Conservation (phyloP, 1,284 basidiomycete genomes). For the Laetiporus sulphureus region DNA sequence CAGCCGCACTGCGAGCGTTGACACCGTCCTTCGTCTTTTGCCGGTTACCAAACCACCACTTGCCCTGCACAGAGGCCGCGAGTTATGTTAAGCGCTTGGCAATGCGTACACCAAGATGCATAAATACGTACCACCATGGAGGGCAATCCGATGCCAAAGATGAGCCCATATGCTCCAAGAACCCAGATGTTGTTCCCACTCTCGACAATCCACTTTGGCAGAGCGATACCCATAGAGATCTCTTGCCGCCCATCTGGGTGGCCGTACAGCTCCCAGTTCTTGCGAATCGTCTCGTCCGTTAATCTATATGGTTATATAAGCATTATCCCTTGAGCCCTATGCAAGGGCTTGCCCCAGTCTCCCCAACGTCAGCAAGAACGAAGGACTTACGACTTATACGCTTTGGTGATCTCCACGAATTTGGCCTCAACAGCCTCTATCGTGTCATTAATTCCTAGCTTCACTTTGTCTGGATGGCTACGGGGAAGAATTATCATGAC, state of each 20-base stretch:
- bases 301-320: conserved; percentile 61
- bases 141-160: conserved; percentile 87
- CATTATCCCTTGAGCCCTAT: too few relatives aligned
- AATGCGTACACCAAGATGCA: not conserved
- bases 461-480: conserved; percentile 97
- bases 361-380: not conserved
- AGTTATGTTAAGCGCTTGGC: not conserved
- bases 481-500: conserved; percentile 5
- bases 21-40: conserved; percentile 92
- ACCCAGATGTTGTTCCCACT: conserved; percentile 91
- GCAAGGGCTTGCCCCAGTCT: too few relatives aligned
- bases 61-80: conserved; percentile 44
- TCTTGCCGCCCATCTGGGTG: conserved; percentile 97
- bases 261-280: conserved; percentile 89
- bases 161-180: conserved; percentile 79
- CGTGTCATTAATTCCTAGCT: conserved; percentile 78
- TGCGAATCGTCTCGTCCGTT: conserved; percentile 90
- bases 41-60: conserved; percentile 97
- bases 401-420: conserved; percentile 95
- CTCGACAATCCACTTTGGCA: conserved; percentile 93
- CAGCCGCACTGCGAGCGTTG: conserved; percentile 76
- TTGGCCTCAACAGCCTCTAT: conserved; percentile 83
- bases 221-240: conserved; percentile 91
- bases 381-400: conserved; percentile 87
- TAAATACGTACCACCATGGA: conserved; percentile 62